A percentile compares a stretch with the other conserved stretches of the same genome.
Conservation (phyloP, 441 rosid genomes). For the Isatis lusitanica region DNA sequence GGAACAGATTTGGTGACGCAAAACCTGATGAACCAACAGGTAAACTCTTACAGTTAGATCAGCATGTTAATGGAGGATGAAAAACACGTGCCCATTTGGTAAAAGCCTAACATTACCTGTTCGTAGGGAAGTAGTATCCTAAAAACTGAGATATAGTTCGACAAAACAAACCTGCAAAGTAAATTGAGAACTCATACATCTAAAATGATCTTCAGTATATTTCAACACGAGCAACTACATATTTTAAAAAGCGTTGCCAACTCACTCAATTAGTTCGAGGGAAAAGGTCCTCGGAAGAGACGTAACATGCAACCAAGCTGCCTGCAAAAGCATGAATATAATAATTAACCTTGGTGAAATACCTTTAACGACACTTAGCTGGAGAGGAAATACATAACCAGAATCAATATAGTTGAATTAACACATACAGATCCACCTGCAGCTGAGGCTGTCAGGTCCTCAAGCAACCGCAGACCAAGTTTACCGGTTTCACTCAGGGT, state of each 20-base stretch:
- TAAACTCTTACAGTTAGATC: constrained; percentile 39
- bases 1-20: constrained; percentile 95
- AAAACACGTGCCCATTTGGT: constrained; percentile 24
- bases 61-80: constrained; percentile 27
- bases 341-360: neutral
- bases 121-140: constrained; percentile 76
- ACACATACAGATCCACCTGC: constrained; percentile 99
- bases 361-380: neutral
- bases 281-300: constrained; percentile 88
- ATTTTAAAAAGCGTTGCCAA: constrained; percentile 26
- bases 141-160: constrained; percentile 85
- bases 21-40: constrained; percentile 60
- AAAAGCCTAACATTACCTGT: constrained; percentile 49
- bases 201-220: constrained; percentile 14
- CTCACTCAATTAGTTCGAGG: constrained; percentile 97
- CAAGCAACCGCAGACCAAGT: constrained; percentile 92
- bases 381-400: constrained; percentile 3
- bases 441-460: constrained; percentile 99
- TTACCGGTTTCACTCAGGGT: constrained; percentile 66
- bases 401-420: constrained; percentile 40
- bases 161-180: constrained; percentile 79
- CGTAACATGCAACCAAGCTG: constrained; percentile 74
- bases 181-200: constrained; percentile 23
- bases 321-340: constrained; percentile 53
- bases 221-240: constrained; percentile 13